Evolutionary conservation across 768 basidiomycete genomes (phyloP).

Genomic region (Coprinopsis marcescibilis): DNA sequence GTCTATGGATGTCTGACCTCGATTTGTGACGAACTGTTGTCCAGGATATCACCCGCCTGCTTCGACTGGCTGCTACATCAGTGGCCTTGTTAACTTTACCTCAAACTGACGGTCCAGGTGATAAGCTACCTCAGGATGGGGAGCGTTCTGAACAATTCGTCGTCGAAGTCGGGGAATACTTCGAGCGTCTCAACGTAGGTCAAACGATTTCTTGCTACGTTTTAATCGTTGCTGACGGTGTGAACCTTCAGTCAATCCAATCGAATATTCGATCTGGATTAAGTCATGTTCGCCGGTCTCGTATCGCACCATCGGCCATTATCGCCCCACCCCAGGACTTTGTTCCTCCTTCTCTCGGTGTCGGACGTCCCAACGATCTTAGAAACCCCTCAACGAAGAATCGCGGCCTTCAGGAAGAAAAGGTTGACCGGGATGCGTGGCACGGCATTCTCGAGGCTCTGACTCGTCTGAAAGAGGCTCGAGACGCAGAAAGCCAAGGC

Average conservation of each 20-base stretch:
- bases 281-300: slow-evolving; percentile 75
- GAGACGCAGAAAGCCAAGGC: slow-evolving; percentile 22
- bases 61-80: slow-evolving; percentile 71
- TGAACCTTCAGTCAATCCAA: slow-evolving; percentile 57
- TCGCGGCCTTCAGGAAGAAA: slow-evolving; percentile 72
- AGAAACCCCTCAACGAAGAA: slow-evolving; percentile 31
- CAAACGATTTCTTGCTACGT: background rate
- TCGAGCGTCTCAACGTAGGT: slow-evolving; percentile 71
- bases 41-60: slow-evolving; percentile 76
- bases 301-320: slow-evolving; percentile 85
- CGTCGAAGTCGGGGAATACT: slow-evolving; percentile 79
- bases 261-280: slow-evolving; percentile 69
- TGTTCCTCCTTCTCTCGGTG: slow-evolving; percentile 73
- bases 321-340: slow-evolving; percentile 70
- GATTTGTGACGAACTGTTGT: background rate
- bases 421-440: slow-evolving; percentile 76
- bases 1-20: background rate
- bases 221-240: slow-evolving; percentile 2
- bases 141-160: slow-evolving; percentile 85
- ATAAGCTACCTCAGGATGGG: slow-evolving; percentile 69
- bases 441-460: slow-evolving; percentile 66
- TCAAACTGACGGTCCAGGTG: slow-evolving; percentile 67
- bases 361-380: slow-evolving; percentile 52
- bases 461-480: slow-evolving; percentile 48
- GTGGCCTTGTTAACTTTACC: slow-evolving; percentile 78